phyloP scores from a whole-genome alignment of 208 protist species.

The Trypanosoma melophagium region DNA sequence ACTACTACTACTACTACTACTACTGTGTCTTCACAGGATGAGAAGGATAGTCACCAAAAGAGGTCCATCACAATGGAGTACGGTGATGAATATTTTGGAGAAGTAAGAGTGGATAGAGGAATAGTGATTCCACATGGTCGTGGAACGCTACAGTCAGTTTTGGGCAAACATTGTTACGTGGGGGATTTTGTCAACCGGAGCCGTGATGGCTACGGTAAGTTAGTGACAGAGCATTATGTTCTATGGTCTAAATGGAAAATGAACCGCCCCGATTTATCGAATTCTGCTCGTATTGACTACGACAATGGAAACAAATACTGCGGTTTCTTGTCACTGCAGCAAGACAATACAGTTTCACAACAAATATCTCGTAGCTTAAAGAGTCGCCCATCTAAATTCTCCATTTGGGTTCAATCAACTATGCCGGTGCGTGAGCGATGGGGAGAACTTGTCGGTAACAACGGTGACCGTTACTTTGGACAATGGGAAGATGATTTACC shows the following conservation, averaged over 20 bases:
- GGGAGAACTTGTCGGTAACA: constrained; percentile 59
- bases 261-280: constrained; percentile 64
- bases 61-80: constrained; percentile 41
- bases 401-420: constrained; percentile 49
- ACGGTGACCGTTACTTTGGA: constrained; percentile 75
- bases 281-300: constrained; percentile 55
- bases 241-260: constrained; percentile 75
- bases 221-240: constrained; percentile 51
- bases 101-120: constrained; percentile 36
- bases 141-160: constrained; percentile 49
- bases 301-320: constrained; percentile 57
- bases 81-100: constrained; percentile 64
- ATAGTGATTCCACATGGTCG: constrained; percentile 58
- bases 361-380: constrained; percentile 1
- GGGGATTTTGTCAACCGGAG: constrained; percentile 65
- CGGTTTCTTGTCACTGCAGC: constrained; percentile 43
- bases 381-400: constrained; percentile 52
- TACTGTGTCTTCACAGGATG: constrained; percentile 5
- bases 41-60: not conserved
- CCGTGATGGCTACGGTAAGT: constrained; percentile 67
- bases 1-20: not conserved
- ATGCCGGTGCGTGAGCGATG: constrained; percentile 44
- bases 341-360: constrained; percentile 18
- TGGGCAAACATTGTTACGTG: constrained; percentile 53
- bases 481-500: constrained; percentile 70